Evolutionary conservation across 2,329 filamentous ascomycete genomes (phyloP).

Genomic region (Anthostomella pinea): DNA sequence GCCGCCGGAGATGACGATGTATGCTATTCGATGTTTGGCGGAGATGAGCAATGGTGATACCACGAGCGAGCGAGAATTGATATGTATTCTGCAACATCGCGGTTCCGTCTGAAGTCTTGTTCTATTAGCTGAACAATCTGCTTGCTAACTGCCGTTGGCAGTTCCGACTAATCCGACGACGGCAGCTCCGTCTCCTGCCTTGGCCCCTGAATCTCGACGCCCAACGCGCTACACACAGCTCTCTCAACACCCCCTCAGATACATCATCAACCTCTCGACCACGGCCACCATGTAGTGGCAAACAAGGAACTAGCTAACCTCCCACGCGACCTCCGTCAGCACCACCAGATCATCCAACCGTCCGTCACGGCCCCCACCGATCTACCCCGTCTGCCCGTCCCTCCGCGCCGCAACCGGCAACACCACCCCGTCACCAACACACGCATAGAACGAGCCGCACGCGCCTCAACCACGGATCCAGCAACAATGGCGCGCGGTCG

Average conservation of each 20-base stretch:
- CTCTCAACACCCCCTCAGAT: background rate
- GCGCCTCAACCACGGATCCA: too few relatives aligned
- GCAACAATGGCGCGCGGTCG: too few relatives aligned
- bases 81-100: too few relatives aligned
- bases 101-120: too few relatives aligned
- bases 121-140: too few relatives aligned
- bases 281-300: background rate
- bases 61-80: too few relatives aligned
- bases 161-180: background rate
- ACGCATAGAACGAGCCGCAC: too few relatives aligned
- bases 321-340: background rate
- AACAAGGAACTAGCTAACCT: background rate
- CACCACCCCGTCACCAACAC: background rate
- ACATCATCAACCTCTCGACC: background rate
- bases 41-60: background rate
- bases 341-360: background rate
- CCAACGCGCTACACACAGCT: background rate
- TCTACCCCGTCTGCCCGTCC: background rate
- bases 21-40: background rate
- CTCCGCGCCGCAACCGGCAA: background rate
- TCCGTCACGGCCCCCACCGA: background rate
- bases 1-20: slow-evolving; percentile 42
- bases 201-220: background rate
- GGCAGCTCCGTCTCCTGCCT: background rate
- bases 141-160: background rate